Conservation (phyloP, 1,284 basidiomycete genomes). For the Trametes hirsuta region DNA sequence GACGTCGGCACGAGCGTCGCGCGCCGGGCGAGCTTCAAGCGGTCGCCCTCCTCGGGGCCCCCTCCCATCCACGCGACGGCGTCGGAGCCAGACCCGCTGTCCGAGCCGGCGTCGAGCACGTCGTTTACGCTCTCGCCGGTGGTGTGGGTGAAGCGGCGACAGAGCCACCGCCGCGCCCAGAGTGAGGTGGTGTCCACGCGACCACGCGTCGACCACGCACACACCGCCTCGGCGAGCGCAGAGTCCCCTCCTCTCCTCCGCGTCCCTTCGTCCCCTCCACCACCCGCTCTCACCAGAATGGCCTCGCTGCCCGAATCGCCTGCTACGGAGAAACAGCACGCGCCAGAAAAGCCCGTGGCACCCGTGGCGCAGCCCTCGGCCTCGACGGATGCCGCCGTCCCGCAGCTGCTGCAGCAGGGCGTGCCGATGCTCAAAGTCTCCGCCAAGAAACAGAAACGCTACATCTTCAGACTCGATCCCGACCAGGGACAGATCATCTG, state of each 20-base stretch:
- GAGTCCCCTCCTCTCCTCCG: constrained; percentile 4
- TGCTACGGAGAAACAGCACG: not conserved
- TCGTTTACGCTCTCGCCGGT: constrained; percentile 19
- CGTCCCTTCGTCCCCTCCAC: not conserved
- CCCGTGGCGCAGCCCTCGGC: constrained; percentile 27
- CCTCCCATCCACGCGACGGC: constrained; percentile 5
- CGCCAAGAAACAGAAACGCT: constrained; percentile 78
- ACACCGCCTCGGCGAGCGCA: constrained; percentile 5
- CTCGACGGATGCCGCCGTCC: constrained; percentile 47
- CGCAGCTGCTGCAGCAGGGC: constrained; percentile 58
- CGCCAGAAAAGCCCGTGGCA: not conserved
- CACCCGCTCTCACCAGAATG: constrained; percentile 14
- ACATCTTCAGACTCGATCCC: constrained; percentile 76
- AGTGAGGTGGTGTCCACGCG: constrained; percentile 27
- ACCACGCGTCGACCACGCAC: constrained; percentile 19
- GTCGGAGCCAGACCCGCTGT: constrained; percentile 14
- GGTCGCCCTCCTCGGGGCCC: constrained; percentile 12
- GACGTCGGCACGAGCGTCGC: constrained; percentile 29
- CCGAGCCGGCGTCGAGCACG: not conserved
- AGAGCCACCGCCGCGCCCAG: constrained; percentile 25
- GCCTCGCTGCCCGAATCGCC: constrained; percentile 15
- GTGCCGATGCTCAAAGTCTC: constrained; percentile 89
- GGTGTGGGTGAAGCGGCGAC: constrained; percentile 17
- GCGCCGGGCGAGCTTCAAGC: constrained; percentile 29
- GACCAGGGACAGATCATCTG: constrained; percentile 84